Evolutionary conservation across 108 stramenopile genomes (phyloP).

Genomic region (Bacterosira constricta): DNA sequence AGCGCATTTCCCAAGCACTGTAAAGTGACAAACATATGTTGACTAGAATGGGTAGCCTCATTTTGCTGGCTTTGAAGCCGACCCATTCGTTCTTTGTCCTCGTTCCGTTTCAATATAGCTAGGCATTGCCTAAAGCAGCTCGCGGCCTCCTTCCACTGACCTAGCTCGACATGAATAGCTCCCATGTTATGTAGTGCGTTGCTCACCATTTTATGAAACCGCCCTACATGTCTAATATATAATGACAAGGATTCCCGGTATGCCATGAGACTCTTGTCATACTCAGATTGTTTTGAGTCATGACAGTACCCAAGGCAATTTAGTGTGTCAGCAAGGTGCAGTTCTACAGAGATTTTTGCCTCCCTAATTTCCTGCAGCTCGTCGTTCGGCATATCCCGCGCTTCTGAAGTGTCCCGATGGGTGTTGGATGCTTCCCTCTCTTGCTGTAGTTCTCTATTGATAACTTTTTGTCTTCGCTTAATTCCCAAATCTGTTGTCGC

Average conservation of each 20-base stretch:
- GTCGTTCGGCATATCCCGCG: slow-evolving; percentile 1
- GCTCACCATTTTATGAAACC: slow-evolving; percentile 47
- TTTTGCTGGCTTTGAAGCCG: slow-evolving; percentile 11
- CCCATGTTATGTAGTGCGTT: slow-evolving; percentile 55
- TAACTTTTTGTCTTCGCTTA: neutral
- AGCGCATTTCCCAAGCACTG: slow-evolving; percentile 41
- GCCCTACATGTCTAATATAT: slow-evolving; percentile 50
- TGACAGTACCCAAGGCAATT: slow-evolving; percentile 55
- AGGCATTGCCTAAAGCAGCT: slow-evolving; percentile 52
- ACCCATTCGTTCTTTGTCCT: slow-evolving; percentile 34
- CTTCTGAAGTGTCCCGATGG: neutral
- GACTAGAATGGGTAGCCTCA: neutral
- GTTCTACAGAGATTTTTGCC: slow-evolving; percentile 47
- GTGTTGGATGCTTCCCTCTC: neutral
- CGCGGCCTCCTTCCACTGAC: slow-evolving; percentile 53
- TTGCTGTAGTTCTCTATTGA: neutral
- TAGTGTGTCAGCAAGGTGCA: slow-evolving; percentile 54
- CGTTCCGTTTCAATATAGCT: slow-evolving; percentile 38
- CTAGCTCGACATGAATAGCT: slow-evolving; percentile 51
- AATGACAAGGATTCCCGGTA: slow-evolving; percentile 52
- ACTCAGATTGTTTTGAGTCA: slow-evolving; percentile 46
- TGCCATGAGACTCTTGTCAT: slow-evolving; percentile 38
- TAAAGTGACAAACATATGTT: slow-evolving; percentile 25
- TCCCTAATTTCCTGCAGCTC: slow-evolving; percentile 47
- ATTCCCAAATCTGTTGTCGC: neutral